Evolutionary conservation across 345 rosid genomes (phyloP).

Genomic region (Sonneratia caseolaris): DNA sequence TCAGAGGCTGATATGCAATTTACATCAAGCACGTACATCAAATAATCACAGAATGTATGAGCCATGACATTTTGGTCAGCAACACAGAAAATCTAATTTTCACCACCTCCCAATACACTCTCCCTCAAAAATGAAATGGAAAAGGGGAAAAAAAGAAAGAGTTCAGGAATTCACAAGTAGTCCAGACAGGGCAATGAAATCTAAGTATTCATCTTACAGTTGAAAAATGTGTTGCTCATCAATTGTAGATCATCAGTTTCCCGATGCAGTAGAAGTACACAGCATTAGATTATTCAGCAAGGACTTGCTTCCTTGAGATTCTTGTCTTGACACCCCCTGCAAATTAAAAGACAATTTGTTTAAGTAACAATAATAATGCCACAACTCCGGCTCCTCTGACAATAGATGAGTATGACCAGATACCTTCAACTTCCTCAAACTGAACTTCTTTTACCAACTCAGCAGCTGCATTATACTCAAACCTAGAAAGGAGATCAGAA

Average conservation of each 20-base stretch:
- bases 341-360: conserved; percentile 4
- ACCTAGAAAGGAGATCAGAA: conserved; percentile 27
- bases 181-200: neutral
- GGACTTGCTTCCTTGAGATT: conserved; percentile 41
- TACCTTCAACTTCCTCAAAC: conserved; percentile 76
- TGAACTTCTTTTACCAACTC: conserved; percentile 74
- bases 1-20: neutral
- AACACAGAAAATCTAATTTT: conserved; percentile 1
- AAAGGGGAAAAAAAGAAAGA: neutral
- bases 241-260: neutral
- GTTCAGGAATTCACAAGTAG: neutral
- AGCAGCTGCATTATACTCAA: conserved; percentile 72
- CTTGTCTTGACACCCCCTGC: conserved; percentile 78
- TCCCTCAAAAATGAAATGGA: neutral
- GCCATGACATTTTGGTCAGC: neutral
- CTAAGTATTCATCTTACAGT: neutral
- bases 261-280: neutral
- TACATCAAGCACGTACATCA: neutral
- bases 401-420: conserved; percentile 2
- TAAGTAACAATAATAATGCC: neutral
- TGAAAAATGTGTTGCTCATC: neutral
- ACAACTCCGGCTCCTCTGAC: conserved; percentile 5
- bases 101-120: neutral
- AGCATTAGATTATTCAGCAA: neutral
- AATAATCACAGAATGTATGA: neutral